Base-by-base conservation (phyloP, 1,284 basidiomycete species). In the Puccinia coronata region DNA sequence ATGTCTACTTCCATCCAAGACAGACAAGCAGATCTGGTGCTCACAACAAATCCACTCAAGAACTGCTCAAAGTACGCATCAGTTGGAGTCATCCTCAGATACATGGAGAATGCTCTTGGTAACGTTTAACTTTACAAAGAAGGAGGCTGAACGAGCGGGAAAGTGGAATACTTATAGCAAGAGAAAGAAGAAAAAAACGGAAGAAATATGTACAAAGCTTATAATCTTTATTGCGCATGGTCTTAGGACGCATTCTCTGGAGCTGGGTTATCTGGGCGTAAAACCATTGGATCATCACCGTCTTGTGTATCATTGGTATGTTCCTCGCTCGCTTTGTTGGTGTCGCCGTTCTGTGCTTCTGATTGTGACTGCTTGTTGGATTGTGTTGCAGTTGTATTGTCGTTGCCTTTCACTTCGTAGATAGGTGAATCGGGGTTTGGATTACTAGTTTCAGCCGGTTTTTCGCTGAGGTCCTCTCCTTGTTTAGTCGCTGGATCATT, bases 261-360 rank as follows among this genome's bases (percentile, higher is more conserved):
- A 23, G 28, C 47, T 31, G 70, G 25, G 34, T 74, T 57, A 74
- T 74, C 72, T 18, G 72, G 59, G 23, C 72, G 53, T 57, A 74
- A 74, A 59, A 74, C 72, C 72, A 74, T 74, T 41, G 57, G 53
- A 74, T 74, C 72, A 36, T 59, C 72, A 20, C 39, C 31, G 8
- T 47, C 55, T 20, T 74, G 53, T 74, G 41, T 28, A 28, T 43
- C n/a, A 23, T 67, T 43, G 23, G 51, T 53, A 23, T 39, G 9
- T 39, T 63, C 59, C 23, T 63, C 59, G 25, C 34, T 20, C n/a
- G 25, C 28, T 28, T 31, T 63, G 18, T 39, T 31, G 25, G 14
- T 23, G n/a, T 53, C 18, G 6, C 6, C 51, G 18, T 53, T n/a
- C 6, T 20, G 18, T 20, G 18, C 23, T 9, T 53, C 51, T 53